phyloP scores from a whole-genome alignment of 805 yeast species.

The Metschnikowia drakensbergensis region DNA sequence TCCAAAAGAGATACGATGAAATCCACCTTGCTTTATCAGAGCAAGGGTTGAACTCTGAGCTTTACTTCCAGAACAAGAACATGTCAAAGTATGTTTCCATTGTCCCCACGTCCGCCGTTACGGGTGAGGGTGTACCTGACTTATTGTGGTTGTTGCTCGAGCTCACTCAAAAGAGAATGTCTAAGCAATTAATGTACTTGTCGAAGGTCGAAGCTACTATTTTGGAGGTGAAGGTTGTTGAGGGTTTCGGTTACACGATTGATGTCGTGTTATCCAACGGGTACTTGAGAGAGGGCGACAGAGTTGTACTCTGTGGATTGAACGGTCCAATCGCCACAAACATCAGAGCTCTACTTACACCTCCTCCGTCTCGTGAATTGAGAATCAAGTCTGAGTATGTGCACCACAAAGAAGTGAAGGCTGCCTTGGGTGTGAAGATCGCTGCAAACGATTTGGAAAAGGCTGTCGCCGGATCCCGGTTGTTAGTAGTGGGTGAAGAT shows the following conservation, averaged over 20 bases:
- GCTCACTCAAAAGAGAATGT: conserved; percentile 97
- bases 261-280: conserved; percentile 98
- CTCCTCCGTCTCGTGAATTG: conserved; percentile 94
- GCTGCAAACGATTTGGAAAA: conserved; percentile 97
- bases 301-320: conserved; percentile 94
- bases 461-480: conserved; percentile 98
- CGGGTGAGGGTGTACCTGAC: conserved; percentile 99
- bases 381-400: conserved; percentile 95
- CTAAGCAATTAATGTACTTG: conserved; percentile 94
- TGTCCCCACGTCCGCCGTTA: conserved; percentile 97
- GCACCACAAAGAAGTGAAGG: conserved; percentile 96
- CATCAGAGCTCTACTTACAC: conserved; percentile 92
- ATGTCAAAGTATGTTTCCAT: conserved; percentile 90
- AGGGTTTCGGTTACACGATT: conserved; percentile 97
- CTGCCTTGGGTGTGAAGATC: conserved; percentile 97
- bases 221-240: conserved; percentile 95
- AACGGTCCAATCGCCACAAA: conserved; percentile 97
- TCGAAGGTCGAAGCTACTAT: conserved; percentile 94
- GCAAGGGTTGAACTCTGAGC: conserved; percentile 97
- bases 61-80: conserved; percentile 93
- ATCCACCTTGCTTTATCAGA: conserved; percentile 91
- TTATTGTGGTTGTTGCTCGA: conserved; percentile 91
- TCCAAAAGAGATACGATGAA: conserved; percentile 78
- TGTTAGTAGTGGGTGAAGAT: conserved; percentile 91
- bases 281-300: conserved; percentile 88